These are phyloP conservation scores for Haplographium delicatum DNA, from an alignment of 495 filamentous ascomycete species.

Conservation along the genomic window DNA sequence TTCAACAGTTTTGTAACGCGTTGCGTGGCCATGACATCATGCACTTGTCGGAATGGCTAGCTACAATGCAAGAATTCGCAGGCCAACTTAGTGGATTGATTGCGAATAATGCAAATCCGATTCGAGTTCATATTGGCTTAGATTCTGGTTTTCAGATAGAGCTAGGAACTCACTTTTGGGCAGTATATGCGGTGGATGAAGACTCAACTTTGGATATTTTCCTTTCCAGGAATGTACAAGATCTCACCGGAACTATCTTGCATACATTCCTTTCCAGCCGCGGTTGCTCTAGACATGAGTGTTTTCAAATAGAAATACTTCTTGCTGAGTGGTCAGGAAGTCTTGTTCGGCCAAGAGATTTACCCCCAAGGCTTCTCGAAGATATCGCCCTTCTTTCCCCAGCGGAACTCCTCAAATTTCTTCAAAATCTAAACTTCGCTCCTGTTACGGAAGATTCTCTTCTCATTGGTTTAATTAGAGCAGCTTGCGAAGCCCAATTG, in stretches of 20 bases:
- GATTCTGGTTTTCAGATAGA: conserved; percentile 51
- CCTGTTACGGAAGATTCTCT: background rate
- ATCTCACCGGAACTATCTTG: conserved; percentile 44
- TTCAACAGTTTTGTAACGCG: background rate
- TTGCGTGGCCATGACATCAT: background rate
- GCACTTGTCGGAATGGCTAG: background rate
- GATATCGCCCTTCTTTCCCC: conserved; percentile 52
- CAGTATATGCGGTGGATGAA: conserved; percentile 45
- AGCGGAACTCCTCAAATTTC: conserved; percentile 42
- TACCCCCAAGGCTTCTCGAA: conserved; percentile 40
- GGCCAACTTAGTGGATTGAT: no score
- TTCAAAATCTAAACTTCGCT: background rate
- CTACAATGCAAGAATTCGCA: conserved; percentile 4
- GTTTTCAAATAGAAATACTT: conserved; percentile 45
- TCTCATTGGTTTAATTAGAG: background rate
- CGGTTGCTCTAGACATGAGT: conserved; percentile 43
- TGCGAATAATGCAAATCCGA: no score
- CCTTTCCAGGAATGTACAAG: conserved; percentile 48
- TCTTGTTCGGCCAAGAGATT: conserved; percentile 28
- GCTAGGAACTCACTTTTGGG: conserved; percentile 48
- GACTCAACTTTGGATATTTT: conserved; percentile 39
- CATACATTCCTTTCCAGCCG: conserved; percentile 53
- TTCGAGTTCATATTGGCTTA: conserved; percentile 34
- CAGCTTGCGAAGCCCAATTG: background rate
- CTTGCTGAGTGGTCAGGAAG: conserved; percentile 37